Percentiles rank a stretch among this genome's conserved stretches.
phyloP scores from a whole-genome alignment of 768 basidiomycete species.

The Naganishia antarctica region DNA sequence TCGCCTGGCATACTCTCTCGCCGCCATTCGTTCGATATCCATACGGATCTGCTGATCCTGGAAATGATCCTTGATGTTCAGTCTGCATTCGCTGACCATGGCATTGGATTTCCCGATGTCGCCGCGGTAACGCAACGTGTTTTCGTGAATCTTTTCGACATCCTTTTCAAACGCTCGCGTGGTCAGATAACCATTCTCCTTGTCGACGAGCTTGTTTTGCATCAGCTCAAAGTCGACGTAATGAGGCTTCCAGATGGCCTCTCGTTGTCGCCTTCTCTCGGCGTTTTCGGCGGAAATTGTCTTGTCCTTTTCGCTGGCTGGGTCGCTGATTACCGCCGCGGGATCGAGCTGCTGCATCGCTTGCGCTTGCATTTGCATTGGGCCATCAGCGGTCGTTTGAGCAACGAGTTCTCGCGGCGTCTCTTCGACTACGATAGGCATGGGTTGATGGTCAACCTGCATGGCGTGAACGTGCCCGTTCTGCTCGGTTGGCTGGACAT shows the following conservation, averaged over 20 bases:
- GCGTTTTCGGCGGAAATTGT: background rate
- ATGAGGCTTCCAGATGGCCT: constrained; percentile 50
- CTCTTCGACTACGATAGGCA: constrained; percentile 6
- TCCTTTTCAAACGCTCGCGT: constrained; percentile 79
- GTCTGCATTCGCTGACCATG: constrained; percentile 72
- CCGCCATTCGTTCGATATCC: constrained; percentile 85
- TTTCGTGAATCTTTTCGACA: constrained; percentile 51
- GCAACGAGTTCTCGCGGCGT: background rate
- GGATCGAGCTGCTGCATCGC: constrained; percentile 14
- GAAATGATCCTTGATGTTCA: constrained; percentile 73
- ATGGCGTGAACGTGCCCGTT: background rate
- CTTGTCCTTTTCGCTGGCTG: background rate
- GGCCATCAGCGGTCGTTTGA: constrained; percentile 16
- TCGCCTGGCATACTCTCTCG: constrained; percentile 59
- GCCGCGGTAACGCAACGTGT: constrained; percentile 54
- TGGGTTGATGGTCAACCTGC: constrained; percentile 2
- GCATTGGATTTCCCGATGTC: constrained; percentile 77
- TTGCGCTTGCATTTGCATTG: constrained; percentile 11
- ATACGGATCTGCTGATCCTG: constrained; percentile 71
- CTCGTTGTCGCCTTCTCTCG: constrained; percentile 1
- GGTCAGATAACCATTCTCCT: constrained; percentile 73
- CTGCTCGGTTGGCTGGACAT: background rate
- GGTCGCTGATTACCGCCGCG: background rate
- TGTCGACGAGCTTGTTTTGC: constrained; percentile 68
- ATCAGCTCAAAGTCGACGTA: constrained; percentile 91